Base-by-base conservation (phyloP, 106 monocot species). In the Dioscorea dumetorum region DNA sequence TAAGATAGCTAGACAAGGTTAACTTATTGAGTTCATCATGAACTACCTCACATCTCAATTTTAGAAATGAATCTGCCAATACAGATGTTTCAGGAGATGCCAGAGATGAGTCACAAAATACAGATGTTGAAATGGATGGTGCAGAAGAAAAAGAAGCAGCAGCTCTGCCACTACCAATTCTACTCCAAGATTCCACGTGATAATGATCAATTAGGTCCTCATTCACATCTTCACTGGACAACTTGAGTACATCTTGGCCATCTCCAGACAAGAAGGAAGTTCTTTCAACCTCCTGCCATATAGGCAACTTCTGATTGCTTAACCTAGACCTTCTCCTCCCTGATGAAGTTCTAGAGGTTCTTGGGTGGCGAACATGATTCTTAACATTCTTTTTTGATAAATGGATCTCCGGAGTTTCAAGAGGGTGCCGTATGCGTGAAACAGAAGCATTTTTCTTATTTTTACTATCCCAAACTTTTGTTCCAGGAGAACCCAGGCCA, bases 391-490 rank as follows among this genome's bases (percentile, higher is more conserved):
- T 84, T 57, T 78, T 95, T 74, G 67, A 28, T 63, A 56, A 66
- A 74, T 77, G 79, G 6, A 72, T 33, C 16, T 88, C 88, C 70
- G 80, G 81, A 65, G 63, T 73, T 71, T 99, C 97, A 76, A 99
- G 97, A 65, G 97, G 97, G 74, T 99, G 97, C 4, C 83, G 76
- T 74, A 99, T 90, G 33, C 67, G 75, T 61, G 85, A 79, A 72
- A 66, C 51, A 76, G 69, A 67, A 67, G 68, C 57, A 80, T 77
- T 84, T 79, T 72, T 83, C 77, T 87, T 87, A 61, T 76, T 89
- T 87, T 84, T 92, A 73, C 92, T 87, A 56, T 99, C 97, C 97
- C 97, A 99, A 14, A 99, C 83, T 83, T 74, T 99, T 35, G 87
- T 99, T 78, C 80, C 92, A 61, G 97, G 97, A 69, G 97, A 89